These are phyloP conservation scores for Eragrostis tef DNA, from an alignment of 202 grass and related monocot species.

Conservation along the genomic window DNA sequence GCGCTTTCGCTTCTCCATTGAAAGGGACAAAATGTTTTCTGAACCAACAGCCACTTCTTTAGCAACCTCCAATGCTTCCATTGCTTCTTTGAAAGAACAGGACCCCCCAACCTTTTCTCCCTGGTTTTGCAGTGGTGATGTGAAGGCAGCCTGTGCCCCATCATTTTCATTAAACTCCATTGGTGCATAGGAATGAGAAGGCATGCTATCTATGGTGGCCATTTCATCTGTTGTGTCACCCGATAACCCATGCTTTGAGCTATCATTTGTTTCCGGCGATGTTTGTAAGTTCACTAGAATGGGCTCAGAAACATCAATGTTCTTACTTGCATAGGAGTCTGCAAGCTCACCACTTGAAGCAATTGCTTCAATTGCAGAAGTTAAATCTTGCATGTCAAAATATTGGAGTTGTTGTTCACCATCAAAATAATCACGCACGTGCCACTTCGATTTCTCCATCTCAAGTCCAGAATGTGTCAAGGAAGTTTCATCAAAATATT, in stretches of 20 bases:
- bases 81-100: constrained; percentile 12
- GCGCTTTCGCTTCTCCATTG: constrained; percentile 28
- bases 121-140: constrained; percentile 25
- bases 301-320: constrained; percentile 41
- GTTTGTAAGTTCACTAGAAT: constrained; percentile 37
- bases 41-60: constrained; percentile 32
- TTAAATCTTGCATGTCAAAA: constrained; percentile 59
- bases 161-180: constrained; percentile 35
- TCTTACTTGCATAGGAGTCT: constrained; percentile 38
- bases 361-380: constrained; percentile 49
- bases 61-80: constrained; percentile 9
- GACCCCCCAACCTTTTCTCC: background rate
- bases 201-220: constrained; percentile 20
- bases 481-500: constrained; percentile 50
- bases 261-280: constrained; percentile 31
- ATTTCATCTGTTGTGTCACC: constrained; percentile 26
- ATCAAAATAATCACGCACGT: constrained; percentile 37
- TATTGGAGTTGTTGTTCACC: constrained; percentile 39
- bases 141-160: background rate
- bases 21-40: background rate
- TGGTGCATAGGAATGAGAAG: constrained; percentile 15
- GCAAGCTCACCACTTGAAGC: constrained; percentile 42
- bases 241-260: constrained; percentile 26
- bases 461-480: constrained; percentile 53
- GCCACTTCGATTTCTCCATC: constrained; percentile 53